A percentile compares a stretch with the other conserved stretches of the same genome.
Conservation (phyloP, 306 rosid genomes). For the Pyrus communis region DNA sequence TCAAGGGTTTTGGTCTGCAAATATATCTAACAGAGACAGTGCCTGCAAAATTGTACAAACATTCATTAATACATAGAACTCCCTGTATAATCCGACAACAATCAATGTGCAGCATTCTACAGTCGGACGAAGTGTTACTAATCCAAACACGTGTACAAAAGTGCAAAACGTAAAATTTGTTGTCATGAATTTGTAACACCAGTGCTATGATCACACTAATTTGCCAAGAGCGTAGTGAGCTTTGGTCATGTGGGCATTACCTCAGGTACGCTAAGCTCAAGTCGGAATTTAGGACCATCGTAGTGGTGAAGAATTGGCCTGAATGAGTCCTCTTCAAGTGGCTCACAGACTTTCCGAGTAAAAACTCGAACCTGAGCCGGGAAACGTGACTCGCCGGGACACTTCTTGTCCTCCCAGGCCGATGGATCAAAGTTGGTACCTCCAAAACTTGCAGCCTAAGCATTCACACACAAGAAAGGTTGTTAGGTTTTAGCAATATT, state of each 20-base stretch:
- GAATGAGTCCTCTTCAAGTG: slow-evolving; percentile 88
- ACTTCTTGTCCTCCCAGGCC: slow-evolving; percentile 96
- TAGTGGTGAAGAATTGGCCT: slow-evolving; percentile 96
- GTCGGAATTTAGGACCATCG: slow-evolving; percentile 93
- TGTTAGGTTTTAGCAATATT: not conserved
- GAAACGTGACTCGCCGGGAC: slow-evolving; percentile 82
- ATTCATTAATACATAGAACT: not conserved
- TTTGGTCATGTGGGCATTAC: slow-evolving; percentile 21
- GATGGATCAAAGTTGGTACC: slow-evolving; percentile 86
- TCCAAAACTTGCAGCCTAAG: slow-evolving; percentile 89
- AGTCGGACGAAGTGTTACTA: too few species aligned
- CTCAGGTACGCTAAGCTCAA: slow-evolving; percentile 74
- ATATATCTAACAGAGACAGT: slow-evolving; percentile 75
- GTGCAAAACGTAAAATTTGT: too few species aligned
- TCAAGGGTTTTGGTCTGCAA: slow-evolving; percentile 56
- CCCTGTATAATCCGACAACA: not conserved
- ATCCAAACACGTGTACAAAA: too few species aligned
- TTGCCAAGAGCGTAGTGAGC: too few species aligned
- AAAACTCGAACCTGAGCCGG: slow-evolving; percentile 95
- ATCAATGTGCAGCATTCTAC: not conserved
- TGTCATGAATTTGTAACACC: not conserved
- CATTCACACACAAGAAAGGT: not conserved
- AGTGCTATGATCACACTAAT: not conserved
- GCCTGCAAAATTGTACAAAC: slow-evolving; percentile 42
- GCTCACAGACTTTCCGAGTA: slow-evolving; percentile 71